phyloP scores from a whole-genome alignment of 345 rosid species.

The Arabidopsis suecica region DNA sequence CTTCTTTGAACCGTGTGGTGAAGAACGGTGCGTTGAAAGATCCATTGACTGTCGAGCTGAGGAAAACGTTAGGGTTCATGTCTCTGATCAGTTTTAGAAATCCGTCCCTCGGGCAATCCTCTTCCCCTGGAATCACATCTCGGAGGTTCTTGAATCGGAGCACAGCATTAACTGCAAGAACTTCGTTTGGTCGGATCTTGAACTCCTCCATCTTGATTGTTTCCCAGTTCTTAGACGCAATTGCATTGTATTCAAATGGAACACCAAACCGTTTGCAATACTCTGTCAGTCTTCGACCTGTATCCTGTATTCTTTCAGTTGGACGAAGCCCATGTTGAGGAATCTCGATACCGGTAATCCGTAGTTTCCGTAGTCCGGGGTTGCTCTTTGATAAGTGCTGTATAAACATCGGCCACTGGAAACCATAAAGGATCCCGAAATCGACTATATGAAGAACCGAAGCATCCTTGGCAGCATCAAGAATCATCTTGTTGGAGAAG shows the following conservation, averaged over 20 bases:
- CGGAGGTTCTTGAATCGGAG: slow-evolving; percentile 56
- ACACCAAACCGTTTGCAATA: slow-evolving; percentile 77
- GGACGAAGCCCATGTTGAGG: slow-evolving; percentile 82
- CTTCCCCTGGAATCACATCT: slow-evolving; percentile 66
- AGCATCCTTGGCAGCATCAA: slow-evolving; percentile 55
- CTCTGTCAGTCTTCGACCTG: slow-evolving; percentile 65
- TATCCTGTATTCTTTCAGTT: slow-evolving; percentile 66
- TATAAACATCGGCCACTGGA: slow-evolving; percentile 89
- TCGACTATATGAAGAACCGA: slow-evolving; percentile 78
- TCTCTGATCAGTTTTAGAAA: slow-evolving; percentile 62
- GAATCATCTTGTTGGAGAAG: slow-evolving; percentile 60
- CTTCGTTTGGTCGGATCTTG: slow-evolving; percentile 59
- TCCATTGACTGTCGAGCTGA: slow-evolving; percentile 60
- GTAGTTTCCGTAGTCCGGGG: slow-evolving; percentile 66
- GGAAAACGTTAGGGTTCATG: slow-evolving; percentile 64
- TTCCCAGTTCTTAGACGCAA: slow-evolving; percentile 76
- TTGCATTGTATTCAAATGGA: slow-evolving; percentile 72
- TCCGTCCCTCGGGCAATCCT: slow-evolving; percentile 61
- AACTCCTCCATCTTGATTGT: slow-evolving; percentile 66
- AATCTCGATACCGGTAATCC: slow-evolving; percentile 86
- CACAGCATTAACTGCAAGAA: slow-evolving; percentile 64
- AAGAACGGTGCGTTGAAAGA: slow-evolving; percentile 81
- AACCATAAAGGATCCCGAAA: slow-evolving; percentile 84
- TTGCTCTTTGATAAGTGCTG: slow-evolving; percentile 53
- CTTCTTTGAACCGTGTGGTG: slow-evolving; percentile 73